Conservation (phyloP, 2,329 filamentous ascomycete species). For the Claviceps fusiformis region DNA sequence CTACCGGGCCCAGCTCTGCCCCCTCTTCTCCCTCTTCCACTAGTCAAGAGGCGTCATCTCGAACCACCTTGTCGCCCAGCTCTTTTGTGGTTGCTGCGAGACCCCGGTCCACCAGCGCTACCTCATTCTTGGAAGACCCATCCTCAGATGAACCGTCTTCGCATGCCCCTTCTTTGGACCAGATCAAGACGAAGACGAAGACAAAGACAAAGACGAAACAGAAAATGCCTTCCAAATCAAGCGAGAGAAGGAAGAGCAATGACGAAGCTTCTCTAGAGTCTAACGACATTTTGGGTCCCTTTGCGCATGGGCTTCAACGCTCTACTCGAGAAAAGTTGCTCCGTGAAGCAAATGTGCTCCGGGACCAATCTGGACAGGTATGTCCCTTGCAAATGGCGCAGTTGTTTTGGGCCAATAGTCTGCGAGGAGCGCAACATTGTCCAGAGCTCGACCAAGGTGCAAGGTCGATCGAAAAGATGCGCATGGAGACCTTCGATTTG, state of each 20-base stretch:
- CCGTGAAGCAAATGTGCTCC: slow-evolving; percentile 1
- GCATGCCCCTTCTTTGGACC: not conserved
- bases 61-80: not conserved
- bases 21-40: not conserved
- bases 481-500: slow-evolving; percentile 9
- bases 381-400: slow-evolving; percentile 9
- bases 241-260: not conserved
- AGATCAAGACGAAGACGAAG: too few relatives aligned
- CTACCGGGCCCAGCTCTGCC: not conserved
- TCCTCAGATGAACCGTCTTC: too few relatives aligned
- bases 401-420: slow-evolving; percentile 11
- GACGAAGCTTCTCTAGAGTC: not conserved
- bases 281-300: slow-evolving; percentile 1
- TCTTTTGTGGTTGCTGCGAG: too few relatives aligned
- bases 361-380: slow-evolving; percentile 8
- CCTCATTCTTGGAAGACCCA: not conserved
- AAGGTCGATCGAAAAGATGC: slow-evolving; percentile 9
- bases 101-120: not conserved
- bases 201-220: not conserved
- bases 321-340: slow-evolving; percentile 1
- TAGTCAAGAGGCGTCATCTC: too few relatives aligned
- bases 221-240: not conserved
- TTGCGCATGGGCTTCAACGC: not conserved
- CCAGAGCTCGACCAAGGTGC: slow-evolving; percentile 9
- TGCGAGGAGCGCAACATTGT: slow-evolving; percentile 5